A percentile compares a stretch with the other conserved stretches of the same genome.
Evolutionary conservation across 2,329 filamentous ascomycete species (phyloP).

Genomic region (Colletotrichum cuscutae): DNA sequence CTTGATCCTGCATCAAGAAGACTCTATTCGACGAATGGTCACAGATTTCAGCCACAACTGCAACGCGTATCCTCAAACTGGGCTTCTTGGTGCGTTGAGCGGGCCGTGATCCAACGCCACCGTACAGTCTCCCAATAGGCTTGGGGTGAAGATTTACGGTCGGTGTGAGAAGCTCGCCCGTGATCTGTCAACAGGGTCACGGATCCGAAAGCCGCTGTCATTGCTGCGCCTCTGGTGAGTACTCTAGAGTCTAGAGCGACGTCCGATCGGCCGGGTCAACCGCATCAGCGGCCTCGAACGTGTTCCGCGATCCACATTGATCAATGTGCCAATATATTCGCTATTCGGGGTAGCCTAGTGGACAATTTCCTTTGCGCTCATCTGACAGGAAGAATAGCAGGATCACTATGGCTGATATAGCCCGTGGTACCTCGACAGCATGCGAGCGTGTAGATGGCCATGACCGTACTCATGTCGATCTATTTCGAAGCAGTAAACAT

Average conservation of each 20-base stretch:
- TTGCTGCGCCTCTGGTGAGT: constrained; percentile 6
- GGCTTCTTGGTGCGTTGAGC: background rate
- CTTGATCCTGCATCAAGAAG: background rate
- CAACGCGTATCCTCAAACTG: background rate
- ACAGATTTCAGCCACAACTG: constrained; percentile 3
- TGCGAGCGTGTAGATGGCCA: background rate
- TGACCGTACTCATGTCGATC: too few species aligned
- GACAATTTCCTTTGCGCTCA: background rate
- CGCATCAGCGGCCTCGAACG: background rate
- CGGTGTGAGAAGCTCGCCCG: too few species aligned
- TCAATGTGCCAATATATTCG: background rate
- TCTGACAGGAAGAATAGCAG: background rate
- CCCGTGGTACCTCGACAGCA: background rate
- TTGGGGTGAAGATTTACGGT: background rate
- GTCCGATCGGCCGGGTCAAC: background rate
- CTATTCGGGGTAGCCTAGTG: background rate
- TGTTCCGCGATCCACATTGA: background rate
- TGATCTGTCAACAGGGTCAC: background rate
- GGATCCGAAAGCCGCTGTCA: background rate
- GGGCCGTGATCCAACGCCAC: constrained; percentile 30
- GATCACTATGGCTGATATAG: background rate
- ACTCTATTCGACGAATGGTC: background rate
- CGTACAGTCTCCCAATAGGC: background rate
- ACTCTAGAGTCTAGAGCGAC: background rate
- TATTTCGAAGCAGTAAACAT: too few species aligned